Base-by-base conservation (phyloP, 2,329 filamentous ascomycete genomes). In the Coniella lustricola region DNA sequence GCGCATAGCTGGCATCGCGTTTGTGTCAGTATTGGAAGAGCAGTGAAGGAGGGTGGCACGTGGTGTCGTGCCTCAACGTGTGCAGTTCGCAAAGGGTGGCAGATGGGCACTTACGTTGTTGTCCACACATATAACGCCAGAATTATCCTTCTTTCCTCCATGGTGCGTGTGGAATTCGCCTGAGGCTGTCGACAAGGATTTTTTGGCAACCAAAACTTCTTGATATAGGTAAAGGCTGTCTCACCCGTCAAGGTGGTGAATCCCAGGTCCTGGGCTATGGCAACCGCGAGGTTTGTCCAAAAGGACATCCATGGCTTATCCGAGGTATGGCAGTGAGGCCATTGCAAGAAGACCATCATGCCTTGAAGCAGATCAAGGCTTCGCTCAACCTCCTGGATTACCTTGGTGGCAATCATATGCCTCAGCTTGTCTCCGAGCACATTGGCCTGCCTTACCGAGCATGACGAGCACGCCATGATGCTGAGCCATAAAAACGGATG, bases 311-410 rank as follows among this genome's bases (percentile, higher is more conserved):
- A 72, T 0, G 73, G 71, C 43, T 68, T 74, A 7, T 63, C 63
- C 29, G 48, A 56, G 60, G 66, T 58, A 53, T 70, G 58, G 61
- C 64, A 42, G 55, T 68, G 52, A 9, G 69, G 64, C 68, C 76
- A 80, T 29, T 64, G 18, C 70, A 62, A 46, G 63, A 71, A 44
- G 54, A 64, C 52, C 14, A 82, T 56, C 3, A 79, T 50, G 0
- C 76, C 76, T 10, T 75, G 63, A 2, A 82, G 61, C 10, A 80
- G 53, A 53, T 81, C 78, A 34, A 79, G 62, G 41, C 60, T 70
- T 44, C 70, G 68, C 48, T 78, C 74, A n/a, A 67, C 62, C 9
- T 73, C 66, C 12, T 76, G 50, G 7, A 79, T 55, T 21, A 77
- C 61, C 48, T 67, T 68, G n/a, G 69, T 64, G 0, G 72, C 67